phyloP scores from a whole-genome alignment of 441 rosid genomes.

The Pelargonium cotyledonis region DNA sequence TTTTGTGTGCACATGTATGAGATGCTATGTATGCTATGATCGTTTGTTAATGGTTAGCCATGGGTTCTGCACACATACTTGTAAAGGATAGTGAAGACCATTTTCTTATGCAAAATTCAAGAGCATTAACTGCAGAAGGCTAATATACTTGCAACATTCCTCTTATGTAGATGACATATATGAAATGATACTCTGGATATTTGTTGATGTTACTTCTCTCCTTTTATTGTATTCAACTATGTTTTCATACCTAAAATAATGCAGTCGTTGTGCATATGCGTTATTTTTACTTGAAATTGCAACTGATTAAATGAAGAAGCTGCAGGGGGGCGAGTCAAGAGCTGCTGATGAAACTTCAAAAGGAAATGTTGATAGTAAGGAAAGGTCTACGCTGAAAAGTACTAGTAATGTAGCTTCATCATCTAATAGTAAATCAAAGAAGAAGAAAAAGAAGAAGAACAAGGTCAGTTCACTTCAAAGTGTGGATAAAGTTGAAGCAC shows the following conservation, averaged over 20 bases:
- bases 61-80: no score
- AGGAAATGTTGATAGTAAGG: slow-evolving; percentile 23
- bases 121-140: no score
- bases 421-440: slow-evolving; percentile 53
- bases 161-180: background rate
- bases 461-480: slow-evolving; percentile 40
- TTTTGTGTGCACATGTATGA: background rate
- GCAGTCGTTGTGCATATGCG: background rate
- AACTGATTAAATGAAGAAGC: slow-evolving; percentile 19
- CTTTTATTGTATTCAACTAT: background rate
- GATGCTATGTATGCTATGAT: background rate
- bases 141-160: no score
- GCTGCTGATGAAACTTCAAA: slow-evolving; percentile 26
- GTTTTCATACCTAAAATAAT: slow-evolving; percentile 7
- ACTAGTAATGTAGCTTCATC: slow-evolving; percentile 19
- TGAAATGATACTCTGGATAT: background rate
- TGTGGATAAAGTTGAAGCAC: slow-evolving; percentile 26
- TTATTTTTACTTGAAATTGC: slow-evolving; percentile 16
- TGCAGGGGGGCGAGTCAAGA: slow-evolving; percentile 36
- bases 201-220: background rate
- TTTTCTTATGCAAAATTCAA: no score
- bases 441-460: slow-evolving; percentile 49
- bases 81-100: no score
- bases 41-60: no score
- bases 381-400: slow-evolving; percentile 17